Evolutionary conservation across 768 basidiomycete genomes (phyloP).

Genomic region (Termitomyces titanicus): DNA sequence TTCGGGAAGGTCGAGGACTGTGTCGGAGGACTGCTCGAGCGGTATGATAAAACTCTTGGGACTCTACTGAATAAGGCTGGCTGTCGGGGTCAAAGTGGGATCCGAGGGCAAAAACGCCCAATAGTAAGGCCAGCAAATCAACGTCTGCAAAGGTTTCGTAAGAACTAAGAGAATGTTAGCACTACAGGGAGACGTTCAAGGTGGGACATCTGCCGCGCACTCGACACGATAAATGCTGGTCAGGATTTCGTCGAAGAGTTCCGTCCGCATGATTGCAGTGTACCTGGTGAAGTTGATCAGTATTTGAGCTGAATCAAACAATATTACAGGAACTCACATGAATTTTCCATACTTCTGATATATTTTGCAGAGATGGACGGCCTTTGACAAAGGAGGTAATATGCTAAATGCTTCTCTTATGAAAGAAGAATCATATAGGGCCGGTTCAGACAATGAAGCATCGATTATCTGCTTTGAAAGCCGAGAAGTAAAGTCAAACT

Average conservation of each 20-base stretch:
- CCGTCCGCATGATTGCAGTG: constrained; percentile 46
- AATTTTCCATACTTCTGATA: constrained; percentile 62
- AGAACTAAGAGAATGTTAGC: constrained; percentile 23
- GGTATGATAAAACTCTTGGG: constrained; percentile 61
- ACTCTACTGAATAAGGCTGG: constrained; percentile 46
- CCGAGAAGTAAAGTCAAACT: constrained; percentile 4
- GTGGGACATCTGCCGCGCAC: constrained; percentile 21
- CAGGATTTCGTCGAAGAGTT: constrained; percentile 56
- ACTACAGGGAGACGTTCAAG: not conserved
- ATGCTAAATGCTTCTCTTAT: constrained; percentile 40
- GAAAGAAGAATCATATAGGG: constrained; percentile 30
- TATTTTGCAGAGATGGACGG: constrained; percentile 55
- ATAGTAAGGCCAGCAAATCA: constrained; percentile 61
- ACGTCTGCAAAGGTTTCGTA: constrained; percentile 35
- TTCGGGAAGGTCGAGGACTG: constrained; percentile 49
- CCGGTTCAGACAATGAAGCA: constrained; percentile 29
- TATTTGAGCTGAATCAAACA: not conserved
- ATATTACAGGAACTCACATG: constrained; percentile 35
- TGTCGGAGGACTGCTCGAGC: constrained; percentile 50
- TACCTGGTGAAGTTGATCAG: constrained; percentile 34
- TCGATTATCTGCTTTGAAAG: constrained; percentile 39
- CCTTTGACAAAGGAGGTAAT: constrained; percentile 57
- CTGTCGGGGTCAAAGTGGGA: constrained; percentile 53
- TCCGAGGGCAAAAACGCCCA: constrained; percentile 63
- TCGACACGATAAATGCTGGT: constrained; percentile 49